Evolutionary conservation across 2,329 filamentous ascomycete genomes (phyloP), one percentile per base, ranked within the genome.

Genomic region (Phialocephala subalpina): DNA sequence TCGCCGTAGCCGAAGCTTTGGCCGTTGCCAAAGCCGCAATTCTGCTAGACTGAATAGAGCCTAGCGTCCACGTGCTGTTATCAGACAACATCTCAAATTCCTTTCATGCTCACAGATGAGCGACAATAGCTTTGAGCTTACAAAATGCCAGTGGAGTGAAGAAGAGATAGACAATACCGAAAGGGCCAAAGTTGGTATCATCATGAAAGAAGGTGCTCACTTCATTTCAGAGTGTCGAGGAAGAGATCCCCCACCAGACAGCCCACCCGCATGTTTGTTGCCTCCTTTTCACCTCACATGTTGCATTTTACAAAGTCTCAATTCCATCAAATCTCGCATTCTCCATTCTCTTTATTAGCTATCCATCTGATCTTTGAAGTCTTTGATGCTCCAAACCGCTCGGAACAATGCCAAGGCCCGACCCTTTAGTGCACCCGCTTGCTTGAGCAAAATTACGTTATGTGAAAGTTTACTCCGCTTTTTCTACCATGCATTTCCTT

Each of bases 371-470:
- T 36, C 12, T 18, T 18, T 56, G 52, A 35, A 11, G 25, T 9
- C 36, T 38, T 40, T 40, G 55, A 40, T 36, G 16, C n/a, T 36
- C 18, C 18, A 36, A 56, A 33, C 22, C 20, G 16, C 18, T n/a
- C 7, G 6, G 33, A 35, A 38, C 20, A 57, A 38, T 25, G 58
- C 58, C 58, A 52, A 52, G 58, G 58, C 40, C 27, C 45, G 55
- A 38, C 36, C 55, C 55, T 57, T n/a, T 57, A 57, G 55, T 57
- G 49, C 22, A 18, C 49, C 49, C 49, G 49, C 11, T 27, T 53
- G 49, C 11, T 27, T 53, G 56, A 56, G 36, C 47, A 58, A 45
- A 58, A 62, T 68, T 66, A 68, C 66, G 66, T 67, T 63, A 60
- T 66, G 27, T 45, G 42, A 47, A 42, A 4, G 35, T 38, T 35